Evolutionary conservation across 1,284 basidiomycete species (phyloP).

Genomic region (Melampsora larici-populina): DNA sequence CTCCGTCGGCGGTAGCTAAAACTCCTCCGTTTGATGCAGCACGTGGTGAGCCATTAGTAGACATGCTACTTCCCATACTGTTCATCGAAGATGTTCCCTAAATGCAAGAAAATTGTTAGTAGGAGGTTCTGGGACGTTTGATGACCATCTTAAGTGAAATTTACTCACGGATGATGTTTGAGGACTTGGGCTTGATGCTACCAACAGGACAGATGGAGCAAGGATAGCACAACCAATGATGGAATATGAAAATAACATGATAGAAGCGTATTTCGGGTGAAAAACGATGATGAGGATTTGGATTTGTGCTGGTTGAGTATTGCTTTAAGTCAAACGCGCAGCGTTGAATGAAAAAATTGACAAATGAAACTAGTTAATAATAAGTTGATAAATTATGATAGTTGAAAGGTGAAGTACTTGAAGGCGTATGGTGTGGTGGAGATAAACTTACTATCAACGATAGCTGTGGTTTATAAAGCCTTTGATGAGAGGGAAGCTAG

Average conservation of each 20-base stretch:
- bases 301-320: neutral
- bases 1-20: too few relatives aligned
- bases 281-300: neutral
- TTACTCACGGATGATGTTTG: neutral
- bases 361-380: neutral
- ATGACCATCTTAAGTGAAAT: neutral
- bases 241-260: neutral
- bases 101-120: neutral
- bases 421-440: neutral
- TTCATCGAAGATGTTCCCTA: neutral
- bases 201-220: neutral
- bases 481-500: neutral
- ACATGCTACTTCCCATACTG: neutral
- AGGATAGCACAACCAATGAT: neutral
- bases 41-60: neutral
- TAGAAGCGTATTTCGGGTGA: neutral
- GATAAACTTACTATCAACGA: neutral
- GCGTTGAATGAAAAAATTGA: neutral
- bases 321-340: neutral
- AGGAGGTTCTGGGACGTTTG: neutral
- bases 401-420: neutral
- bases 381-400: neutral
- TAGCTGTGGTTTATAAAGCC: neutral
- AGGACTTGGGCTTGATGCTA: neutral
- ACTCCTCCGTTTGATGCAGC: too few relatives aligned